phyloP scores from a whole-genome alignment of 2,329 filamentous ascomycete species.

The Pseudocercospora fuligena region DNA sequence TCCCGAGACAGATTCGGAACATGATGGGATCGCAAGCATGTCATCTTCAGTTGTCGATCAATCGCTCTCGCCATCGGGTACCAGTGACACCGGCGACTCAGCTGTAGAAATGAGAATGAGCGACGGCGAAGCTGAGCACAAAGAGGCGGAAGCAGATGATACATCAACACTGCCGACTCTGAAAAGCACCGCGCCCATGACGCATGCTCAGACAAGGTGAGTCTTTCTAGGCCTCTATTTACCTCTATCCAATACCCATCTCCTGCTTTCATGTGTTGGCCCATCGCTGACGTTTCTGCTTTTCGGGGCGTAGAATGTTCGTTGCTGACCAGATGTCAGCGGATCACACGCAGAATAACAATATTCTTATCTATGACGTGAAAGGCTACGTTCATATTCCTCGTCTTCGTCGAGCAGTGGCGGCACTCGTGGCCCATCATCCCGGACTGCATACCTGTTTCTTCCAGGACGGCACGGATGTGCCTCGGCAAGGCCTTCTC shows the following conservation, averaged over 20 bases:
- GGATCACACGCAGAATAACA: slow-evolving; percentile 24
- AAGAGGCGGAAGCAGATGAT: slow-evolving; percentile 10
- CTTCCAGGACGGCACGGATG: slow-evolving; percentile 24
- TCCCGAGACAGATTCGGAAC: slow-evolving; percentile 3
- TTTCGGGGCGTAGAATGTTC: slow-evolving; percentile 21
- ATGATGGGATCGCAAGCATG: slow-evolving; percentile 1
- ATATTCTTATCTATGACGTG: slow-evolving; percentile 22
- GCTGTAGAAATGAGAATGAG: slow-evolving; percentile 21
- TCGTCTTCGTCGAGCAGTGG: slow-evolving; percentile 25
- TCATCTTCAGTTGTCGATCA: slow-evolving; percentile 4
- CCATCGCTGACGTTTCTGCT: slow-evolving; percentile 13
- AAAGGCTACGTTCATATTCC: slow-evolving; percentile 20
- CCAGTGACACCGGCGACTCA: slow-evolving; percentile 17
- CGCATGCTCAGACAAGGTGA: slow-evolving; percentile 30
- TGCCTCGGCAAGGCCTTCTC: slow-evolving; percentile 24
- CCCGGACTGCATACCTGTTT: slow-evolving; percentile 25
- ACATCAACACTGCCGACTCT: slow-evolving; percentile 1
- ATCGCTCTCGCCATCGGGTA: neutral
- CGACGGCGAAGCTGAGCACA: slow-evolving; percentile 10
- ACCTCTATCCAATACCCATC: slow-evolving; percentile 3
- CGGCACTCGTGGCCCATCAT: slow-evolving; percentile 21
- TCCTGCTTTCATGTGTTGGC: neutral
- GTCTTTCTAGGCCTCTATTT: slow-evolving; percentile 20
- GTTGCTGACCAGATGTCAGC: slow-evolving; percentile 25
- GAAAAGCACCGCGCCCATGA: slow-evolving; percentile 23